Conservation (phyloP, 768 basidiomycete genomes). For the Podaxis pistillaris region DNA sequence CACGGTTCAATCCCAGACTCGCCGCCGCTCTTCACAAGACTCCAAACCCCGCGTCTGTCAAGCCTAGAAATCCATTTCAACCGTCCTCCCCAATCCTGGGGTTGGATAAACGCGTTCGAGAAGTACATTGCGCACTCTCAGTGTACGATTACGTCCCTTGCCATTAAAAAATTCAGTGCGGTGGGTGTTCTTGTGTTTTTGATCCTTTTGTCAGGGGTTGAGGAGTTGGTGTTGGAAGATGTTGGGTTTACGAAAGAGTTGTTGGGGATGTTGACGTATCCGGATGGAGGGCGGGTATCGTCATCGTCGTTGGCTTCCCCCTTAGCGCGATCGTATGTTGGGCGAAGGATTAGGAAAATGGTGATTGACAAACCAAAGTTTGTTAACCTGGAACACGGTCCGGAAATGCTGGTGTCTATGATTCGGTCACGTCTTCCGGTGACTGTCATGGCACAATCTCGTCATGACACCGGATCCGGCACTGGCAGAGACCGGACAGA, state of each 20-base stretch:
- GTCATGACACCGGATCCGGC: not conserved
- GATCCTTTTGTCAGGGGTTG: not conserved
- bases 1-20: not conserved
- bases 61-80: not conserved
- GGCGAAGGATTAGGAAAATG: not conserved
- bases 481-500: not conserved
- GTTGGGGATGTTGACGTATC: not conserved
- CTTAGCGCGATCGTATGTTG: not conserved
- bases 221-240: not conserved
- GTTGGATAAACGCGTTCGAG: not conserved
- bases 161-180: too few species aligned
- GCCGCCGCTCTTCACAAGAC: not conserved
- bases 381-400: not conserved
- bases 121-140: not conserved
- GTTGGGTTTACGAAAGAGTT: not conserved
- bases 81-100: not conserved
- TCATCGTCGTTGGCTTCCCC: not conserved
- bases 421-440: not conserved
- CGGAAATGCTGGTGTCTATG: not conserved
- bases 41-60: not conserved
- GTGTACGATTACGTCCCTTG: not conserved
- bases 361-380: not conserved
- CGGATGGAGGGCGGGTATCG: too few species aligned
- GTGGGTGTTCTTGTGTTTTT: not conserved
- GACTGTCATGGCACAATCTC: not conserved